Conservation (phyloP, 2,329 filamentous ascomycete species). For the Verticillium alfalfae region DNA sequence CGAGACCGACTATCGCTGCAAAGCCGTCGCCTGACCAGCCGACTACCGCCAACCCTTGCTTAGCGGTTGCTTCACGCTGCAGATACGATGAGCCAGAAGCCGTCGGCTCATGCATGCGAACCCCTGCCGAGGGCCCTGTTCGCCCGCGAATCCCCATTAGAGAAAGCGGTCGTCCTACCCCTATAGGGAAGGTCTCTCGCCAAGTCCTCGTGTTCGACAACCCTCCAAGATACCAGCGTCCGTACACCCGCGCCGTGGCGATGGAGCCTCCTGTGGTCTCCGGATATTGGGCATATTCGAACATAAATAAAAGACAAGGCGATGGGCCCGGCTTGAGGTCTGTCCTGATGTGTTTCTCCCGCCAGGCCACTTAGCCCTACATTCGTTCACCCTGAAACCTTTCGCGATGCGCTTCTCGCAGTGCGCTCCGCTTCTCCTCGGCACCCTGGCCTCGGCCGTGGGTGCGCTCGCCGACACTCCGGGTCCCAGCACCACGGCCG, state of each 20-base stretch:
- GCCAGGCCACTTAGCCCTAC: background rate
- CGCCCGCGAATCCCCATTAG: background rate
- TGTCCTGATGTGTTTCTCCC: background rate
- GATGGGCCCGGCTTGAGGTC: too few species aligned
- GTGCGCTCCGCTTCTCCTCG: background rate
- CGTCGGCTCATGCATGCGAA: background rate
- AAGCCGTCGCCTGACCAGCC: background rate
- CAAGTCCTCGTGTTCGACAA: background rate
- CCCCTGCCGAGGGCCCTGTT: background rate
- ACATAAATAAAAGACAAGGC: too few species aligned
- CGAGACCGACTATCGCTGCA: background rate
- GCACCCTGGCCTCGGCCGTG: background rate
- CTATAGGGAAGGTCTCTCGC: background rate
- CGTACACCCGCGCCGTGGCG: background rate
- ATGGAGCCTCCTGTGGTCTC: background rate
- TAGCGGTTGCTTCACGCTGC: background rate
- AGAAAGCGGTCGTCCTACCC: background rate
- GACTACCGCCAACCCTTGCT: background rate
- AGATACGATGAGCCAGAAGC: background rate
- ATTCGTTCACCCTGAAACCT: background rate
- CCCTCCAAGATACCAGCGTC: background rate
- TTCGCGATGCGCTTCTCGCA: background rate
- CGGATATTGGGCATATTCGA: background rate
- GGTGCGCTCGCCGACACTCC: background rate
- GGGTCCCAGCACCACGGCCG: constrained; percentile 1